Percentiles rank a stretch among this genome's conserved stretches.
Conservation (phyloP, 371 early-diverging fungal genomes). For the Rhizomucor pusillus region DNA sequence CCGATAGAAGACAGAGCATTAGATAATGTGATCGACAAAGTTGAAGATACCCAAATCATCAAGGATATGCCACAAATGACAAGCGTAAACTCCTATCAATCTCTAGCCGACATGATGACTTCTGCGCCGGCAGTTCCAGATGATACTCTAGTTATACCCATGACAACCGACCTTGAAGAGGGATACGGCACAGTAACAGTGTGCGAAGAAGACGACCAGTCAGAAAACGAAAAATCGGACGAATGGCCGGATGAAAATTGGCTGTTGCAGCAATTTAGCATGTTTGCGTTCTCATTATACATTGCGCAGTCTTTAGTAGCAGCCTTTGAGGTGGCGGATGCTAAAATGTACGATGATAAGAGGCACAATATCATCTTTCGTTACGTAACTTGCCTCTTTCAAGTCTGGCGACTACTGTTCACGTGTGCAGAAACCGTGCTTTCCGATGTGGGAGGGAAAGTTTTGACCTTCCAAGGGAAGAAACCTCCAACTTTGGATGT, state of each 20-base stretch:
- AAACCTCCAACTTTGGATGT: too few relatives aligned
- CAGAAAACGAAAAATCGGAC: constrained; percentile 16
- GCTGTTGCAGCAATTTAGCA: neutral
- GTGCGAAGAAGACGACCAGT: neutral
- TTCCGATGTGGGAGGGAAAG: constrained; percentile 10
- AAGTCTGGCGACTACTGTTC: constrained; percentile 34
- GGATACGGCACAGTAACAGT: constrained; percentile 5
- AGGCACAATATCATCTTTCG: constrained; percentile 6
- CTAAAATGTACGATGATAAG: neutral
- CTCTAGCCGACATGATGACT: constrained; percentile 33
- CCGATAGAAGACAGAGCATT: constrained; percentile 1
- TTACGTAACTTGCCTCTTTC: constrained; percentile 20
- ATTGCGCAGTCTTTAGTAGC: neutral
- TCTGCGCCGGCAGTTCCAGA: constrained; percentile 1
- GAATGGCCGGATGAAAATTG: constrained; percentile 13
- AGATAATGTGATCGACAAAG: constrained; percentile 5
- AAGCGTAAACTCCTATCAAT: constrained; percentile 25
- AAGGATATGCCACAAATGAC: constrained; percentile 3
- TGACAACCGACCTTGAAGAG: constrained; percentile 3
- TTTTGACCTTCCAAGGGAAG: too few relatives aligned
- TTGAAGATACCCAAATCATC: constrained; percentile 1
- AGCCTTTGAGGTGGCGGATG: neutral
- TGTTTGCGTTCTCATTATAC: neutral
- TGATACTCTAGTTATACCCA: constrained; percentile 3
- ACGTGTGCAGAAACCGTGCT: constrained; percentile 32